These are phyloP conservation scores for Nothophoma quercina DNA, from an alignment of 2,329 filamentous ascomycete species.

Conservation along the genomic window DNA sequence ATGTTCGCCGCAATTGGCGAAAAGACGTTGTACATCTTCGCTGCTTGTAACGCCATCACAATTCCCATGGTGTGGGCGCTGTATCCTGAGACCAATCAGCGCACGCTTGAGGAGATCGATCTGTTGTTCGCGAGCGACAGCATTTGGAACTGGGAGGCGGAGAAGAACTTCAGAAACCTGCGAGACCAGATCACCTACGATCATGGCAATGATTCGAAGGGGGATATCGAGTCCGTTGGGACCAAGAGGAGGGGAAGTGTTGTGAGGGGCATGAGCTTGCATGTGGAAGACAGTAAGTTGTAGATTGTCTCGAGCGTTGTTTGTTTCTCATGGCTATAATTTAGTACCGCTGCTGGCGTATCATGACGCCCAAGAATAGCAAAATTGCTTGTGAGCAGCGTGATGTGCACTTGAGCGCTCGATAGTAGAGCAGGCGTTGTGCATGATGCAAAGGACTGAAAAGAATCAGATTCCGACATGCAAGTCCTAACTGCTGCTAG, in stretches of 20 bases:
- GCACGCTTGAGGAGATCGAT: constrained; percentile 79
- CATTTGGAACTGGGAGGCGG: constrained; percentile 68
- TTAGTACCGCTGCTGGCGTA: constrained; percentile 6
- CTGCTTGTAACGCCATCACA: constrained; percentile 68
- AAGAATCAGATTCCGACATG: too few relatives aligned
- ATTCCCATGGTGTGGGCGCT: constrained; percentile 76
- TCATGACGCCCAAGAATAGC: neutral
- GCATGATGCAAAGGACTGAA: too few relatives aligned
- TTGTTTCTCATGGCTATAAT: constrained; percentile 2
- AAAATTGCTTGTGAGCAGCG: neutral
- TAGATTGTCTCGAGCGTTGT: neutral
- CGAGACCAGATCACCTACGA: constrained; percentile 22
- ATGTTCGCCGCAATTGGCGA: constrained; percentile 68
- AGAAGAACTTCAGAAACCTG: constrained; percentile 38
- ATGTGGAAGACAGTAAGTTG: constrained; percentile 17
- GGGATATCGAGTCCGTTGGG: constrained; percentile 7
- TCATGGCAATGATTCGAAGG: neutral
- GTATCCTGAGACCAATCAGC: constrained; percentile 77
- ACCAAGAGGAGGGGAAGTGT: constrained; percentile 8
- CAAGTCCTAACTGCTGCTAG: too few relatives aligned
- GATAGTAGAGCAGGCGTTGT: too few relatives aligned
- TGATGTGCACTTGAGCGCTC: too few relatives aligned
- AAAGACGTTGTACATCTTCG: constrained; percentile 79
- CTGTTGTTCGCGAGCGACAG: constrained; percentile 72
- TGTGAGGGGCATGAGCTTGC: constrained; percentile 9